phyloP scores from a whole-genome alignment of 805 yeast genomes.

The Priceomyces carsonii region DNA sequence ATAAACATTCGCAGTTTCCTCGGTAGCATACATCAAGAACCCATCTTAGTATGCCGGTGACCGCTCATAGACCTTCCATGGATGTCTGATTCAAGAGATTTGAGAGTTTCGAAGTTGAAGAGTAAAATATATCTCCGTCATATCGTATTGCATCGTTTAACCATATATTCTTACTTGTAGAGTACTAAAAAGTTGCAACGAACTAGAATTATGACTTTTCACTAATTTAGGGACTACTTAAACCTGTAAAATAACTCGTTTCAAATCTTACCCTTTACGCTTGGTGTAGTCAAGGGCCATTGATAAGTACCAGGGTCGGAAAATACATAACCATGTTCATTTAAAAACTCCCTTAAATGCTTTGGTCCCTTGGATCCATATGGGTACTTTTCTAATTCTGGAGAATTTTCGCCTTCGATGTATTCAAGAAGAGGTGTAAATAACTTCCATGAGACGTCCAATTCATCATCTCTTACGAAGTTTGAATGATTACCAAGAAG shows the following conservation, averaged over 20 bases:
- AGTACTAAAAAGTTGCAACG: too few relatives aligned
- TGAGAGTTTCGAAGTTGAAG: not conserved
- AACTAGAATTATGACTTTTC: too few relatives aligned
- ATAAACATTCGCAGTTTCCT: conserved; percentile 93
- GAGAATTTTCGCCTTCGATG: conserved; percentile 72
- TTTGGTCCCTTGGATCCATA: conserved; percentile 93
- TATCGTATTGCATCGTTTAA: too few relatives aligned
- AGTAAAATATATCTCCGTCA: not conserved
- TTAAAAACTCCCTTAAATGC: conserved; percentile 59
- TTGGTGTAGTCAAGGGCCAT: conserved; percentile 82
- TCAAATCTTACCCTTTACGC: conserved; percentile 31
- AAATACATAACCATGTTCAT: conserved; percentile 71
- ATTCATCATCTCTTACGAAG: conserved; percentile 96
- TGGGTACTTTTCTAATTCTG: conserved; percentile 68
- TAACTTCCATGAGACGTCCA: conserved; percentile 88
- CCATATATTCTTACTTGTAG: too few relatives aligned
- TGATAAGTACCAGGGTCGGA: conserved; percentile 66
- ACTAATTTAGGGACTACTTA: too few relatives aligned
- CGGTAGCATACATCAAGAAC: conserved; percentile 87
- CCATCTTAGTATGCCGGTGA: conserved; percentile 83
- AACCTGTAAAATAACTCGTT: too few relatives aligned
- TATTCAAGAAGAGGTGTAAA: conserved; percentile 88
- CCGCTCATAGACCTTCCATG: conserved; percentile 88
- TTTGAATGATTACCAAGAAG: conserved; percentile 92
- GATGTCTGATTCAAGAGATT: conserved; percentile 69